These are phyloP conservation scores for Diaporthe batatas DNA, from an alignment of 2,329 filamentous ascomycete species.

Conservation along the genomic window DNA sequence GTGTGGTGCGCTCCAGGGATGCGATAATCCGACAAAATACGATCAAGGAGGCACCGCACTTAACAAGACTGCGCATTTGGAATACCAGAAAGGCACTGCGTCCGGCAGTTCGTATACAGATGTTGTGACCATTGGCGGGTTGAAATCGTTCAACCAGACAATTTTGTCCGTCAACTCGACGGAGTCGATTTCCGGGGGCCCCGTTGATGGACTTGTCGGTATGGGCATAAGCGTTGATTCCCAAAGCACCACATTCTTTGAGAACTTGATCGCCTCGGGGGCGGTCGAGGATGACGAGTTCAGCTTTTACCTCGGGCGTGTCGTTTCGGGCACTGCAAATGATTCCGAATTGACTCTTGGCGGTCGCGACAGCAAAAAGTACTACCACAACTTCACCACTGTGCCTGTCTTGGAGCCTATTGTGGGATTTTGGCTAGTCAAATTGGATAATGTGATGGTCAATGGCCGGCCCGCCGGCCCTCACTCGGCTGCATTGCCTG, in stretches of 20 bases:
- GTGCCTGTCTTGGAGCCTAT: not conserved
- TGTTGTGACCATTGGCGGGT: not conserved
- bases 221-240: not conserved
- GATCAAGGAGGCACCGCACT: not conserved
- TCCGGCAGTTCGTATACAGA: not conserved
- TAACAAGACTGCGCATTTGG: not conserved
- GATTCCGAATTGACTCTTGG: not conserved
- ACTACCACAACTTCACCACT: not conserved
- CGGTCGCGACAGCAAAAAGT: constrained; percentile 1
- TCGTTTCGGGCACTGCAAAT: not conserved
- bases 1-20: not conserved
- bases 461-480: not conserved
- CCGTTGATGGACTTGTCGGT: not conserved
- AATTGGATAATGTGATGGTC: not conserved
- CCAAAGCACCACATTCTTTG: not conserved
- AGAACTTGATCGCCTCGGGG: not conserved
- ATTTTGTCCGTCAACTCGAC: not conserved
- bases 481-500: not conserved
- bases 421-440: not conserved
- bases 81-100: not conserved
- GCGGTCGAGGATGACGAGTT: not conserved
- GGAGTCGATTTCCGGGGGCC: not conserved
- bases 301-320: not conserved
- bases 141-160: not conserved
- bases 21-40: not conserved